Base-by-base conservation (phyloP, 441 rosid species). In the Eugenia klotzschiana region DNA sequence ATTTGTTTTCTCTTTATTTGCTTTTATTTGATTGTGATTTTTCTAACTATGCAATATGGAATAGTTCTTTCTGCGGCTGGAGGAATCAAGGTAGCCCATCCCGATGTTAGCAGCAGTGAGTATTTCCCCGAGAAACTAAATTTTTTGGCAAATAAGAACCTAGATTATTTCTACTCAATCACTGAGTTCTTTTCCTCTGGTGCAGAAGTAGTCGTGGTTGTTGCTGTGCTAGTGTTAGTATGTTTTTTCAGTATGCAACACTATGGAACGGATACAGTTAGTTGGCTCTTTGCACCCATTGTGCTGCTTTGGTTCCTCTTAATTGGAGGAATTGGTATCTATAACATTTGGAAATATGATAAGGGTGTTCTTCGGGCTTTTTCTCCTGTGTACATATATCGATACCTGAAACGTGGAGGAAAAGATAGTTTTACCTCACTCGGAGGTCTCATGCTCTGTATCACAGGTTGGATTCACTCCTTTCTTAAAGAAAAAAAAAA, bases 201-300 rank as follows among this genome's bases (percentile, higher is more conserved):
- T 85, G 40, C 84, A 87, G 89, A 79, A 23, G 74, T 82, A 57
- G 86, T 85, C 2, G 86, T 85, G 83, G 23, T 85, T 37, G 83
- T 82, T 22, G 86, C 87, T 37, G 85, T 87, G 74, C 80, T 69
- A 27, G 82, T 87, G 73, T 79, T 87, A 51, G 80, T 87, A 10
- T 86, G 83, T 57, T 79, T 85, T 26, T 88, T 87, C 79, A 87
- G 89, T 54, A 8, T 87, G 81, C 89, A 88, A 81, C 87, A 55
- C 20, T 79, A 84, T 27, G 89, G 90, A 54, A 84, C 84, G 12
- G 87, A 85, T 56, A 85, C 15, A 84, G 86, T 87, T 85, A 85
- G 85, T 43, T 85, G 87, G 87, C 87, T 87, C 43, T 88, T 87
- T 56, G 86, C 90, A 3, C 87, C 90, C 8, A 22, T 88, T 13